Evolutionary conservation across 306 rosid species (phyloP).

Genomic region (Prunus mongolica): DNA sequence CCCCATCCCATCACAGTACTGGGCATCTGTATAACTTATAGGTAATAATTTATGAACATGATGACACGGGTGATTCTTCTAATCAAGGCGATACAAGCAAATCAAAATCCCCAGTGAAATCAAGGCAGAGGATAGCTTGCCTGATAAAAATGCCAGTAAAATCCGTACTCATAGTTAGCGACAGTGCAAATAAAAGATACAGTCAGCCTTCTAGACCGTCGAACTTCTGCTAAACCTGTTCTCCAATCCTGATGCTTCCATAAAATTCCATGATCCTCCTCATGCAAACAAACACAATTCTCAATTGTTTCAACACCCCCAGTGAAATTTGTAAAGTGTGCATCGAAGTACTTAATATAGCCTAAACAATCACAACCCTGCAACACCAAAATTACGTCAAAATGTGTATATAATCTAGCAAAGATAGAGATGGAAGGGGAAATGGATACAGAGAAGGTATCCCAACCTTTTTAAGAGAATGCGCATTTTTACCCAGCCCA

Average conservation of each 20-base stretch:
- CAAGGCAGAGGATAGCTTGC: conserved; percentile 37
- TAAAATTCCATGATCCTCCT: conserved; percentile 77
- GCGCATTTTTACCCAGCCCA: conserved; percentile 79
- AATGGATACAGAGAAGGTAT: neutral
- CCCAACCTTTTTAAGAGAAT: conserved; percentile 74
- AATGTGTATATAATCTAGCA: neutral
- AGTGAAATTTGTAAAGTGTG: conserved; percentile 66
- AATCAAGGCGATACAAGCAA: conserved; percentile 3
- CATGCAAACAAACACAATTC: conserved; percentile 82
- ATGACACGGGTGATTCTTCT: conserved; percentile 4
- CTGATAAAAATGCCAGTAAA: conserved; percentile 85
- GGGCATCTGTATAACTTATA: neutral
- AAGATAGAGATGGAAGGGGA: neutral
- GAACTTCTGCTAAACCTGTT: conserved; percentile 76
- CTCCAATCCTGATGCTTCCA: conserved; percentile 97
- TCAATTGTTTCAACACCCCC: conserved; percentile 80
- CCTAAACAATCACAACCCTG: conserved; percentile 91
- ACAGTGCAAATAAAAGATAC: conserved; percentile 79
- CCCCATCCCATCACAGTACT: conserved; percentile 7
- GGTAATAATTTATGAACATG: neutral
- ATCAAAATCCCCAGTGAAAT: neutral
- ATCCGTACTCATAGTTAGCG: conserved; percentile 79
- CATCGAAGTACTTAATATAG: conserved; percentile 67
- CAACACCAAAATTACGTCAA: conserved; percentile 17
- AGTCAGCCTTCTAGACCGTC: conserved; percentile 71